phyloP scores from a whole-genome alignment of 148 eudicot genomes.

The Chenopodium formosanum region DNA sequence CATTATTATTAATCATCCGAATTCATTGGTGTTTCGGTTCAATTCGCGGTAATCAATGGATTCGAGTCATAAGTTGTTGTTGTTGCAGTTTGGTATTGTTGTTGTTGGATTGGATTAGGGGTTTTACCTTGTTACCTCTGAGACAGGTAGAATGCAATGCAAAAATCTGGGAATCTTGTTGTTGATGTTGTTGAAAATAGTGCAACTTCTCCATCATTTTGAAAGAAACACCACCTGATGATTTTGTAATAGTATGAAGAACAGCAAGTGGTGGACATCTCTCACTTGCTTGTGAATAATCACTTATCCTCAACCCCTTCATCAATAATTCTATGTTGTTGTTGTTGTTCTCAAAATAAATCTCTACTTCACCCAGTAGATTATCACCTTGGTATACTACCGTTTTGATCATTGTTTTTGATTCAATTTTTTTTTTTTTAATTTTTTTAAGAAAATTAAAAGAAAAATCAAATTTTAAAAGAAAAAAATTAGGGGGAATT shows the following conservation, averaged over 20 bases:
- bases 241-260: constrained; percentile 51
- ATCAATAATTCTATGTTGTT: constrained; percentile 24
- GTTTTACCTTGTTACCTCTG: constrained; percentile 92
- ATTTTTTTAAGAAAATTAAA: not conserved
- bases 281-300: constrained; percentile 71
- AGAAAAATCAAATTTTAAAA: not conserved
- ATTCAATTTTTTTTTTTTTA: not conserved
- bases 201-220: constrained; percentile 63
- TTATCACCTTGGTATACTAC: constrained; percentile 72
- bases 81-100: not conserved
- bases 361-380: constrained; percentile 78
- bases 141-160: constrained; percentile 79
- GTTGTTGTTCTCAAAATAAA: constrained; percentile 44
- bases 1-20: too few relatives aligned
- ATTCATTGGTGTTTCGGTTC: too few relatives aligned
- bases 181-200: constrained; percentile 34
- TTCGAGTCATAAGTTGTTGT: too few relatives aligned
- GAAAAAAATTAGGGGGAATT: not conserved
- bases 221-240: constrained; percentile 54
- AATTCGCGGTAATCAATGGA: too few relatives aligned
- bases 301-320: constrained; percentile 53
- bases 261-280: constrained; percentile 95
- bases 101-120: constrained; percentile 3
- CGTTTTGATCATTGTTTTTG: constrained; percentile 40
- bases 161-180: constrained; percentile 52